phyloP scores from a whole-genome alignment of 1,284 basidiomycete genomes.

The Marasmius oreades region DNA sequence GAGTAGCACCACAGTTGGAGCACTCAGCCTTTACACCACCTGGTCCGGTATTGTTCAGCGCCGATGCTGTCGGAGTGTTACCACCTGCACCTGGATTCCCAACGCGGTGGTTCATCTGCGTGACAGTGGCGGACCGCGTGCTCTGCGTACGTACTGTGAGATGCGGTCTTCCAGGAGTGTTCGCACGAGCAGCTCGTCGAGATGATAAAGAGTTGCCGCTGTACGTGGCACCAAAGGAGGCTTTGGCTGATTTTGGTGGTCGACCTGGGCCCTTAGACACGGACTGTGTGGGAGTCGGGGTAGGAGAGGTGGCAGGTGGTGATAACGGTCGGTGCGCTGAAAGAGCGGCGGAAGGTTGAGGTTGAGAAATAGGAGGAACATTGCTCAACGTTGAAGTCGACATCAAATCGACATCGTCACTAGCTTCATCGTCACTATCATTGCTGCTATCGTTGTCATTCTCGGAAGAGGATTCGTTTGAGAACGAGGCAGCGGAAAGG shows the following conservation, averaged over 20 bases:
- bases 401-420: conserved; percentile 23
- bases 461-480: conserved; percentile 11
- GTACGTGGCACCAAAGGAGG: neutral
- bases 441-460: conserved; percentile 29
- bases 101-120: neutral
- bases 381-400: conserved; percentile 22
- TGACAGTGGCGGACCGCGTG: conserved; percentile 9
- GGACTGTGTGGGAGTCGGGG: neutral
- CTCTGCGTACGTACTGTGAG: conserved; percentile 51
- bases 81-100: neutral
- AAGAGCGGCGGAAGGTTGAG: conserved; percentile 10
- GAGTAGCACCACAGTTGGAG: conserved; percentile 79
- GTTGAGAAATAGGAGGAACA: conserved; percentile 34
- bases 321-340: conserved; percentile 39
- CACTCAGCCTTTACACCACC: conserved; percentile 83
- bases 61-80: conserved; percentile 1
- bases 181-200: conserved; percentile 40
- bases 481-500: conserved; percentile 7
- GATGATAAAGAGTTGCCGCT: neutral
- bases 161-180: conserved; percentile 46
- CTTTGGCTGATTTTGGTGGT: neutral
- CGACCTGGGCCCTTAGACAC: neutral
- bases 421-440: conserved; percentile 28
- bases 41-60: conserved; percentile 28
- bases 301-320: conserved; percentile 25